Evolutionary conservation across 208 protist species (phyloP).

Genomic region (Blastocrithidia nonstop): DNA sequence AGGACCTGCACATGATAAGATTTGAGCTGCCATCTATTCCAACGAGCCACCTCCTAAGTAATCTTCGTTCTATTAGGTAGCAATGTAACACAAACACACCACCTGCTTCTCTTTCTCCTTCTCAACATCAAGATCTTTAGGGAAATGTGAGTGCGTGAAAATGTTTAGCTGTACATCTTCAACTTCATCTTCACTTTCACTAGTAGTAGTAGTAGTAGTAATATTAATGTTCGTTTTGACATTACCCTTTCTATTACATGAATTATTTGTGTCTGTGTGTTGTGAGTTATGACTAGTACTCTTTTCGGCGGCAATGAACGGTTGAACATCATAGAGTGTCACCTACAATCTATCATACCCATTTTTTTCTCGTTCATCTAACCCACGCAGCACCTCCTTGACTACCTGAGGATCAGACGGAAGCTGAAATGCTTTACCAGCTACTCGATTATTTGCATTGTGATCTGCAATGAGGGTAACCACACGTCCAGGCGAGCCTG

Average conservation of each 20-base stretch:
- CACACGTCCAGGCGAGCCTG: conserved; percentile 45
- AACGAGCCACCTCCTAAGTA: conserved; percentile 39
- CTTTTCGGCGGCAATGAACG: background rate
- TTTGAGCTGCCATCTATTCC: conserved; percentile 45
- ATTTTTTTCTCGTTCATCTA: conserved; percentile 49
- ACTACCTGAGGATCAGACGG: conserved; percentile 26
- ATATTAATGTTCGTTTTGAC: background rate
- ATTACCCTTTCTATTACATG: background rate
- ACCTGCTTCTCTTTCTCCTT: conserved; percentile 9
- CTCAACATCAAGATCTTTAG: background rate
- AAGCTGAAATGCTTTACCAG: conserved; percentile 59
- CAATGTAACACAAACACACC: conserved; percentile 59
- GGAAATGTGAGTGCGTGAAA: background rate
- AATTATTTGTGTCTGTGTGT: background rate
- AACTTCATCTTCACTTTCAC: conserved; percentile 6
- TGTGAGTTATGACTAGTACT: conserved; percentile 7
- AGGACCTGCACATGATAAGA: conserved; percentile 23
- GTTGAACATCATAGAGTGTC: conserved; percentile 18
- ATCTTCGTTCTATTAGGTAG: conserved; percentile 39
- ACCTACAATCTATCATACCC: conserved; percentile 46
- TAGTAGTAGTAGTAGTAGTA: no score
- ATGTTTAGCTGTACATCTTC: conserved; percentile 2
- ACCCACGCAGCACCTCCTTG: conserved; percentile 19
- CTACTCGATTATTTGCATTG: conserved; percentile 22
- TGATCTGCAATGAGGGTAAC: conserved; percentile 46